phyloP scores from a whole-genome alignment of 148 eudicot genomes.

The Camellia granthamiana region DNA sequence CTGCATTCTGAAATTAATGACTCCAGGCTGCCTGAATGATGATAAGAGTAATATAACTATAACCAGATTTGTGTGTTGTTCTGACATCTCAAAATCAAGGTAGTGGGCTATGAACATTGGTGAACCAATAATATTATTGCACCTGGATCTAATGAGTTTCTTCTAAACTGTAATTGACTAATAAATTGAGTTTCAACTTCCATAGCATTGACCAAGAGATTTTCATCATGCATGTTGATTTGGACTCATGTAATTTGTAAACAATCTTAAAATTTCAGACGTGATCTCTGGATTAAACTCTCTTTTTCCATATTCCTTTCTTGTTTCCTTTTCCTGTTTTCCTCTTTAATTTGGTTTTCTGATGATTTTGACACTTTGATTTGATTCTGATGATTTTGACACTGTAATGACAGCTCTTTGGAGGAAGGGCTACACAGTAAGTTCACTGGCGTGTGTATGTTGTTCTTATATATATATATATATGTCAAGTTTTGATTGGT shows the following conservation, averaged over 20 bases:
- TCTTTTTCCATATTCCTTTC: not conserved
- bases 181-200: not conserved
- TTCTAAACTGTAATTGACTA: not conserved
- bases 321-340: conserved; percentile 17
- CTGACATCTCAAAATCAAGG: not conserved
- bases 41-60: not conserved
- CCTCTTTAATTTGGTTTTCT: not conserved
- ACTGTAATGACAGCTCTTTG: conserved; percentile 58
- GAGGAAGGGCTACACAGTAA: conserved; percentile 57
- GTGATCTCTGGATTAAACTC: not conserved
- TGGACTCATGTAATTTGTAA: not conserved
- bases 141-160: not conserved
- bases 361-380: conserved; percentile 1
- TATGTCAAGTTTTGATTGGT: not conserved
- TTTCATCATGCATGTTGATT: not conserved
- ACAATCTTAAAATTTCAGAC: not conserved
- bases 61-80: not conserved
- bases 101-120: not conserved
- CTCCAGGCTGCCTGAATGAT: not conserved
- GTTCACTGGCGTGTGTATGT: conserved; percentile 8
- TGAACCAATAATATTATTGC: not conserved
- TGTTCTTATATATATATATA: not conserved
- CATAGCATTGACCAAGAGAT: not conserved
- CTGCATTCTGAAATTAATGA: not conserved
- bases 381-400: not conserved